A percentile compares a stretch with the other conserved stretches of the same genome.
These are phyloP conservation scores for Limnanthes douglasii DNA, from an alignment of 345 rosid genomes.

Conservation along the genomic window DNA sequence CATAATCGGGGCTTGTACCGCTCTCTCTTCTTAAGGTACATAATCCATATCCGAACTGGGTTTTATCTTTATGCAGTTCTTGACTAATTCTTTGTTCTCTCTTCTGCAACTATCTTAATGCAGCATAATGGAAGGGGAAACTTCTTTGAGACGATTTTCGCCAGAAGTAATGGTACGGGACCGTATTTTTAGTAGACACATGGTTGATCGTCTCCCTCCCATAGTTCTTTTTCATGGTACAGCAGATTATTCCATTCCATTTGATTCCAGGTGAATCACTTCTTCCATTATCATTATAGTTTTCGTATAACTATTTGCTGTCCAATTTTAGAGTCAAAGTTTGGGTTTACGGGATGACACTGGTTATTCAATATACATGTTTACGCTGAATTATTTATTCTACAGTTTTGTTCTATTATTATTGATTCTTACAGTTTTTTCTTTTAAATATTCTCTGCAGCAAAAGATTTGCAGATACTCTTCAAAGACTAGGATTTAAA, in stretches of 20 bases:
- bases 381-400: too few species aligned
- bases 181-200: conserved; percentile 30
- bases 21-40: conserved; percentile 62
- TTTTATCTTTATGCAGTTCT: background rate
- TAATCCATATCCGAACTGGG: background rate
- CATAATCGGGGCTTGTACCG: conserved; percentile 75
- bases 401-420: too few species aligned
- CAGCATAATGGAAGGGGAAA: conserved; percentile 98
- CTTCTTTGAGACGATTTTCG: conserved; percentile 59
- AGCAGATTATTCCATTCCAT: conserved; percentile 86
- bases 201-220: conserved; percentile 65
- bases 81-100: background rate
- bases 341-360: too few species aligned
- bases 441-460: conserved; percentile 23
- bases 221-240: conserved; percentile 82
- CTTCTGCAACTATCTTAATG: conserved; percentile 5
- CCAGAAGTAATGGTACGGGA: conserved; percentile 73
- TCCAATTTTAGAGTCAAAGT: too few species aligned
- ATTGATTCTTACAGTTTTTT: too few species aligned
- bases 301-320: too few species aligned
- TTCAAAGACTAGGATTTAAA: conserved; percentile 53
- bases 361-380: too few species aligned
- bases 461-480: conserved; percentile 59
- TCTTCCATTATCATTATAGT: too few species aligned
- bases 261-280: conserved; percentile 79